These are phyloP conservation scores for Tylopilus felleus DNA, from an alignment of 768 basidiomycete species.

Conservation along the genomic window DNA sequence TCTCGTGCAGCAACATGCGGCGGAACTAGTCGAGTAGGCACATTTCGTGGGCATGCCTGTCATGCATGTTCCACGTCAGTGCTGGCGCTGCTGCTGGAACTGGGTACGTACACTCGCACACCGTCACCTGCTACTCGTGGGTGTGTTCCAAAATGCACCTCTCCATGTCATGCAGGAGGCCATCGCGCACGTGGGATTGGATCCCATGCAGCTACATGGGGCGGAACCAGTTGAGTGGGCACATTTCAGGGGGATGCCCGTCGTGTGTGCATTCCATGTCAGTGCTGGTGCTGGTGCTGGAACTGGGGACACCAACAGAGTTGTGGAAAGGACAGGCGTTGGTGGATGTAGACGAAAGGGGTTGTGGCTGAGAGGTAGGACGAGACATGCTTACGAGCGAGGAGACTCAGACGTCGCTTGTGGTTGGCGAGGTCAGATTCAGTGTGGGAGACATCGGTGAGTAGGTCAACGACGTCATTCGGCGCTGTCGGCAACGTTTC, in stretches of 20 bases:
- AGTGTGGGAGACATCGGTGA: too few species aligned
- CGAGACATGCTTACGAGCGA: too few species aligned
- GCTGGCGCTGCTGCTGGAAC: too few species aligned
- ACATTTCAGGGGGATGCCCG: constrained; percentile 82
- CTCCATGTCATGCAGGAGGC: constrained; percentile 65
- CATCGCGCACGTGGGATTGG: constrained; percentile 69
- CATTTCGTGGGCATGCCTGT: constrained; percentile 87
- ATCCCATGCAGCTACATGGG: constrained; percentile 93
- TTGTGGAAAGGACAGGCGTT: constrained; percentile 71
- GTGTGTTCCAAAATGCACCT: constrained; percentile 90
- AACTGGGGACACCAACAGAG: constrained; percentile 68
- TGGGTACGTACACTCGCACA: constrained; percentile 43
- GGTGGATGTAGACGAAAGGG: constrained; percentile 70
- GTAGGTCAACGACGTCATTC: too few species aligned
- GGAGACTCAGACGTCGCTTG: too few species aligned
- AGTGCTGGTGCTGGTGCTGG: too few species aligned
- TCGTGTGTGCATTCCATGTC: constrained; percentile 86
- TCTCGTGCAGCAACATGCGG: constrained; percentile 89
- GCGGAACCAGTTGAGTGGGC: constrained; percentile 83
- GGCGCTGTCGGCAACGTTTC: too few species aligned
- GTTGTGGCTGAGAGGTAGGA: too few species aligned
- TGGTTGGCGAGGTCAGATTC: too few species aligned
- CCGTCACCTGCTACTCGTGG: constrained; percentile 78
- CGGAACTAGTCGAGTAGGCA: constrained; percentile 82
- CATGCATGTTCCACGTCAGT: constrained; percentile 77